These are phyloP conservation scores for Taphrina populina DNA, from an alignment of 1,139 yeast genomes.

Conservation along the genomic window DNA sequence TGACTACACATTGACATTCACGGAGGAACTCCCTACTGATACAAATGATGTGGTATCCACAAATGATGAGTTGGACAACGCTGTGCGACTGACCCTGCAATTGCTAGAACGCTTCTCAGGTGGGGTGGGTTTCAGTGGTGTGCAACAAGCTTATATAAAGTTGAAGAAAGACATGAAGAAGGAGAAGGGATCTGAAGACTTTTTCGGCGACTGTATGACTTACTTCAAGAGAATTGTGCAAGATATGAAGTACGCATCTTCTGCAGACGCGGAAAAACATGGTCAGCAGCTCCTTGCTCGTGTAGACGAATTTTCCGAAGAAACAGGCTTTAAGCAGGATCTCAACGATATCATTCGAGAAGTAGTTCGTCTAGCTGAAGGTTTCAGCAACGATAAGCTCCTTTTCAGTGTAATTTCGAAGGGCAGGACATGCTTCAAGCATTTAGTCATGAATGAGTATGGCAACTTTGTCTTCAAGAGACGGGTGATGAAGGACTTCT, in stretches of 20 bases:
- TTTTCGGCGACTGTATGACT: conserved; percentile 21
- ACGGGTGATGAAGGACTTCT: conserved; percentile 31
- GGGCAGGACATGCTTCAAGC: conserved; percentile 15
- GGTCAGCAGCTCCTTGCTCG: conserved; percentile 28
- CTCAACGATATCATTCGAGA: conserved; percentile 25
- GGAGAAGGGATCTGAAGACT: conserved; percentile 22
- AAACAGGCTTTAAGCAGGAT: conserved; percentile 28
- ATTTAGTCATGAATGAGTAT: conserved; percentile 22
- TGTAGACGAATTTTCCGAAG: conserved; percentile 17
- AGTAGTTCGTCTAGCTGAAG: conserved; percentile 18
- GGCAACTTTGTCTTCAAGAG: conserved; percentile 33
- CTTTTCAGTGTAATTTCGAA: conserved; percentile 1
- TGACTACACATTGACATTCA: conserved; percentile 29
- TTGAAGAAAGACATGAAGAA: conserved; percentile 28
- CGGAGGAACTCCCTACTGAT: conserved; percentile 26
- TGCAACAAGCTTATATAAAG: conserved; percentile 20
- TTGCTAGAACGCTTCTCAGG: conserved; percentile 29
- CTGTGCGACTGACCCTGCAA: conserved; percentile 20
- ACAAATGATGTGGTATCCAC: conserved; percentile 15
- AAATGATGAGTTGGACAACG: conserved; percentile 23
- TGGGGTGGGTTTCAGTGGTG: conserved; percentile 27
- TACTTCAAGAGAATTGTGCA: conserved; percentile 30
- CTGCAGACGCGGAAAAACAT: conserved; percentile 29
- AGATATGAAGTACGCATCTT: conserved; percentile 26
- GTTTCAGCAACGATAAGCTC: conserved; percentile 18